Evolutionary conservation across 2,329 filamentous ascomycete species (phyloP), one percentile per base, ranked within the genome.

Genomic region (Diaporthe sp.): DNA sequence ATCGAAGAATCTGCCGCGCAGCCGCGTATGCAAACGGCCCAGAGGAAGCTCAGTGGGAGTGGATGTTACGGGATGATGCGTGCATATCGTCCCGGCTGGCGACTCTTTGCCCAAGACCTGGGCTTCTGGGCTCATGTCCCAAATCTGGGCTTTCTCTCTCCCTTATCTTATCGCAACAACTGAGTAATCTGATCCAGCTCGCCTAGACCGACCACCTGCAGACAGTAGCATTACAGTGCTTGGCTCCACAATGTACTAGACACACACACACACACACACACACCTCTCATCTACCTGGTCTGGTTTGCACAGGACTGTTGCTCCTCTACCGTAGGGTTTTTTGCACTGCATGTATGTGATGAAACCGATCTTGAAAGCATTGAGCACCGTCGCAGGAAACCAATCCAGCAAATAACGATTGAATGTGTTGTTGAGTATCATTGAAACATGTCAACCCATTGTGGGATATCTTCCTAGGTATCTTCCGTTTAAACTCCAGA

Each of bases 1-100:
- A 83, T 83, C 73, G 80, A 78, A 87, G 80, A 54, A 52, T 50
- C 0, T 60, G 66, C 66, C 40, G 52, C 50, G 57, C 66, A 76
- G 74, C 76, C 64, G 75, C 78, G 78, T 80, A 81, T 81, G 73
- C 78, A 80, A 79, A 80, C 76, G 80, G 33, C 45, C 15, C 28
- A 40, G 25, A 28, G 38, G 71, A 55, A 38, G 68, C 72, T 70
- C 71, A 61, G 54, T 66, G 50, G 57, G 25, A 42, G 35, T 58
- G 33, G 35, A 22, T 40, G 33, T 42, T 25, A 35, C 13, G 45
- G 33, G 25, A 22, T 33, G 25, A 40, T 38, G 17, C 33, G 40
- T 42, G 38, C 61, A 73, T 68, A 15, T 73, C 38, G 60, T 47
- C n/a, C 25, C 55, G 13, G 25, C 22, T n/a, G 2, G 25, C 25